Conservation (phyloP, 768 basidiomycete genomes). For the Termitomyces sp. region DNA sequence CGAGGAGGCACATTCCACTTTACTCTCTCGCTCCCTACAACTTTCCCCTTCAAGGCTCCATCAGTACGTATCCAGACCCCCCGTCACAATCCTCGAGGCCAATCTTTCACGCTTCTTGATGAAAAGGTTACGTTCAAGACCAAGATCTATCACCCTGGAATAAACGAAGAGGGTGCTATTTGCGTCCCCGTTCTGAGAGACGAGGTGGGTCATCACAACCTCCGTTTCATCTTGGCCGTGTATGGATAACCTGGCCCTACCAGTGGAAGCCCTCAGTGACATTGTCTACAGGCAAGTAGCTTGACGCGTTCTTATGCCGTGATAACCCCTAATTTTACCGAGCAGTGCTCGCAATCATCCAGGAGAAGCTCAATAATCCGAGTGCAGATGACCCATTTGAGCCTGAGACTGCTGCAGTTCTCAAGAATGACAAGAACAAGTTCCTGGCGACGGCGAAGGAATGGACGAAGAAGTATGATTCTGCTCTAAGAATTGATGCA, state of each 20-base stretch:
- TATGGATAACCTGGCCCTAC: conserved; percentile 9
- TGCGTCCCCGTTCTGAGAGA: conserved; percentile 84
- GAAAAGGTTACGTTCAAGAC: conserved; percentile 62
- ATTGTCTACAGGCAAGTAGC: conserved; percentile 58
- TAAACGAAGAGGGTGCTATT: conserved; percentile 85
- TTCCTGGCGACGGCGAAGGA: conserved; percentile 80
- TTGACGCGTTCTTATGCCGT: background rate
- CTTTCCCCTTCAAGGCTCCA: conserved; percentile 88
- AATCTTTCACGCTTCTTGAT: conserved; percentile 11
- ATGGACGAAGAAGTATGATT: conserved; percentile 75
- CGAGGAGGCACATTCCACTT: conserved; percentile 80
- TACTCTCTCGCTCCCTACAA: conserved; percentile 67
- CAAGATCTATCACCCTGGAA: conserved; percentile 88
- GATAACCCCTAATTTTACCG: background rate
- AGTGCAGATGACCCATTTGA: conserved; percentile 88
- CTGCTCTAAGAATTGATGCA: background rate
- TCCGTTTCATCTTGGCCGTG: background rate
- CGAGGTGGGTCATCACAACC: conserved; percentile 54
- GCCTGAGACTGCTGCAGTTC: conserved; percentile 80
- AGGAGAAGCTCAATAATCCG: conserved; percentile 87
- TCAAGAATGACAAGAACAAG: conserved; percentile 76
- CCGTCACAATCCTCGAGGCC: conserved; percentile 2
- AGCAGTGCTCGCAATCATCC: conserved; percentile 70
- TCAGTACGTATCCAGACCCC: conserved; percentile 40
- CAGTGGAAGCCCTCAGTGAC: conserved; percentile 88